Conservation (phyloP, 768 basidiomycete species). For the Mycena rebaudengoi region DNA sequence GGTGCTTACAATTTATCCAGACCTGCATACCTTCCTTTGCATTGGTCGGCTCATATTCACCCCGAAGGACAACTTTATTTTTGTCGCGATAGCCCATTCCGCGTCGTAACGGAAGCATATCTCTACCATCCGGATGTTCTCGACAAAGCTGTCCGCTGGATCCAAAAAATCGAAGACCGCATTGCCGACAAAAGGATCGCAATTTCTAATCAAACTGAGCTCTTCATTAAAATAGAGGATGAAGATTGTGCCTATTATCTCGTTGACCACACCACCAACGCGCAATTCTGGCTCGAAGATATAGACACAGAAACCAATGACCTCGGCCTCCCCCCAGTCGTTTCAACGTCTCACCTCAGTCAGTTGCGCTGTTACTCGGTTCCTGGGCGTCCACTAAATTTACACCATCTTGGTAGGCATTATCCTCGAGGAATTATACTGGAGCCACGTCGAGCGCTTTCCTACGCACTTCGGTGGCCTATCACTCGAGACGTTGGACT, state of each 20-base stretch:
- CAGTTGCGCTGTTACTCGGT: constrained; percentile 22
- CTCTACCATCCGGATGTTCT: constrained; percentile 46
- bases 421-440: constrained; percentile 60
- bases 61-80: constrained; percentile 72
- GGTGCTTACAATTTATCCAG: constrained; percentile 30
- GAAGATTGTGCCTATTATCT: constrained; percentile 64
- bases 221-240: constrained; percentile 56
- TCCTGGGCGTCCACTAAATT: not conserved
- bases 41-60: constrained; percentile 58
- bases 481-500: constrained; percentile 43
- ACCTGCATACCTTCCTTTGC: constrained; percentile 48
- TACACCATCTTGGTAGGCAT: not conserved
- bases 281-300: constrained; percentile 63
- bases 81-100: constrained; percentile 35
- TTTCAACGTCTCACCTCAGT: constrained; percentile 62
- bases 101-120: constrained; percentile 62
- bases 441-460: constrained; percentile 69
- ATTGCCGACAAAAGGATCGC: constrained; percentile 38
- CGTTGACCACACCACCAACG: constrained; percentile 52
- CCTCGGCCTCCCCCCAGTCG: constrained; percentile 51
- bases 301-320: constrained; percentile 47
- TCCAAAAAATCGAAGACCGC: constrained; percentile 38
- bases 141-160: constrained; percentile 46
- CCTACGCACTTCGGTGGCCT: constrained; percentile 56
- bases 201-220: constrained; percentile 49